These are phyloP conservation scores for Micractinium sp. DNA, from an alignment of 139 green algal genomes.

Conservation along the genomic window DNA sequence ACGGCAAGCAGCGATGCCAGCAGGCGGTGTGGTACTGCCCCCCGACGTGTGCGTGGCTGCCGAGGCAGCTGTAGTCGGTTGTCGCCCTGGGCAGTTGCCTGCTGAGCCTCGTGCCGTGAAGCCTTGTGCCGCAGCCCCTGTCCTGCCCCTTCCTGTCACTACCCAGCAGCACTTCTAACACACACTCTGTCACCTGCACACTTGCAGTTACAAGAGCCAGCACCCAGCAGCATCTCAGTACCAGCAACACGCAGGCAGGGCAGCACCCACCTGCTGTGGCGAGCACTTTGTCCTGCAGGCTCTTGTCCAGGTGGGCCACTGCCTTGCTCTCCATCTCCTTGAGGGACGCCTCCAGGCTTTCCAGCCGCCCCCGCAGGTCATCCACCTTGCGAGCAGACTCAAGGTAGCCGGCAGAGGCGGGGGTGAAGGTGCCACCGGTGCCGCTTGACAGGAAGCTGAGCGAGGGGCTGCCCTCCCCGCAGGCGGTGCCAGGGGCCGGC, in stretches of 20 bases:
- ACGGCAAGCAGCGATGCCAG: no score
- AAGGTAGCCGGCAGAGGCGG: constrained; percentile 18
- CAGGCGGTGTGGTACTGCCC: no score
- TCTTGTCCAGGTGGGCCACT: constrained; percentile 23
- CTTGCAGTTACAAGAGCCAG: neutral
- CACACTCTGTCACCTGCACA: neutral
- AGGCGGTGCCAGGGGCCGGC: neutral
- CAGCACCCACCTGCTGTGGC: constrained; percentile 6
- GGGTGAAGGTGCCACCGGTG: constrained; percentile 6
- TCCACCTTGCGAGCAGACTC: constrained; percentile 23
- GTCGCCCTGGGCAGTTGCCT: no score
- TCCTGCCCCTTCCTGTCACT: no score
- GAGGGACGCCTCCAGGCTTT: constrained; percentile 24
- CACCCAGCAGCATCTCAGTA: no score
- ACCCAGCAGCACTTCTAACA: neutral
- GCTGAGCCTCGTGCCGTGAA: no score
- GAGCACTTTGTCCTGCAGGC: constrained; percentile 36
- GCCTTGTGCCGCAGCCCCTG: no score
- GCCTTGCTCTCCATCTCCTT: constrained; percentile 32
- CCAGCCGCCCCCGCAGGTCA: constrained; percentile 23
- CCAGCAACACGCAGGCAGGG: no score
- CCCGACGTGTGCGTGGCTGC: no score
- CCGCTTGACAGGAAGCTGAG: neutral
- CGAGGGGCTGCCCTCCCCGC: neutral
- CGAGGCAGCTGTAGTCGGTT: no score